Percentiles rank a stretch among this genome's conserved stretches.
Conservation (phyloP, 495 filamentous ascomycete genomes). For the Aspergillus olivimuriae region DNA sequence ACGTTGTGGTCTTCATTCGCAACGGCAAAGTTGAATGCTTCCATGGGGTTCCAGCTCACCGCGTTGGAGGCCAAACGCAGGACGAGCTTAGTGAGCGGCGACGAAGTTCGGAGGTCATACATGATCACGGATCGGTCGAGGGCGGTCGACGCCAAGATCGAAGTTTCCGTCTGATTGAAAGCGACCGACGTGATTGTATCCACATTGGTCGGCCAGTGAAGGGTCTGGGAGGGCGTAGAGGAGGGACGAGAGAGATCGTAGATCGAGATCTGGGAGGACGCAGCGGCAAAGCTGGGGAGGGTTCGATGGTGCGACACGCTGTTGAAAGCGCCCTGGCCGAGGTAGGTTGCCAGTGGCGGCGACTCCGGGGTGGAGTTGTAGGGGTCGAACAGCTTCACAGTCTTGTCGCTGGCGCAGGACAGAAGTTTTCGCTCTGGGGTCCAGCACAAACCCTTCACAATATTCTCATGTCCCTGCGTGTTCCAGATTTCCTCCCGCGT, state of each 20-base stretch:
- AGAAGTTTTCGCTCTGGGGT: slow-evolving; percentile 77
- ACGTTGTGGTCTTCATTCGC: slow-evolving; percentile 76
- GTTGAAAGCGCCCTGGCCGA: slow-evolving; percentile 78
- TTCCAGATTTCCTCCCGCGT: slow-evolving; percentile 75
- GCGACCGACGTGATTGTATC: slow-evolving; percentile 88
- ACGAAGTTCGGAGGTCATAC: slow-evolving; percentile 83
- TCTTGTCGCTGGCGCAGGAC: slow-evolving; percentile 81
- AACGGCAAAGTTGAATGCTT: slow-evolving; percentile 85
- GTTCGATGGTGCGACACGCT: slow-evolving; percentile 73
- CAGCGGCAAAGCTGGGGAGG: slow-evolving; percentile 66
- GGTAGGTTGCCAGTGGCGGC: slow-evolving; percentile 70
- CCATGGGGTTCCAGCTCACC: slow-evolving; percentile 92
- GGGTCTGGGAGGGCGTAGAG: slow-evolving; percentile 64
- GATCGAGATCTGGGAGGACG: slow-evolving; percentile 75
- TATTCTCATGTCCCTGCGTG: slow-evolving; percentile 73
- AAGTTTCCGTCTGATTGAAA: slow-evolving; percentile 94
- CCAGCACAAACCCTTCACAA: slow-evolving; percentile 89
- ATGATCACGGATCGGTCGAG: slow-evolving; percentile 82
- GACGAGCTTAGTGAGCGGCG: slow-evolving; percentile 70
- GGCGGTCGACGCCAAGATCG: slow-evolving; percentile 73
- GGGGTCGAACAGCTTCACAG: slow-evolving; percentile 87
- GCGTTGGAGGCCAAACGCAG: slow-evolving; percentile 79
- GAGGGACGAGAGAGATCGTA: slow-evolving; percentile 78
- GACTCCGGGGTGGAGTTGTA: slow-evolving; percentile 61
- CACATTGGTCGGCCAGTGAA: slow-evolving; percentile 78